phyloP scores from a whole-genome alignment of 768 basidiomycete genomes.

The Lactarius hengduanensis region DNA sequence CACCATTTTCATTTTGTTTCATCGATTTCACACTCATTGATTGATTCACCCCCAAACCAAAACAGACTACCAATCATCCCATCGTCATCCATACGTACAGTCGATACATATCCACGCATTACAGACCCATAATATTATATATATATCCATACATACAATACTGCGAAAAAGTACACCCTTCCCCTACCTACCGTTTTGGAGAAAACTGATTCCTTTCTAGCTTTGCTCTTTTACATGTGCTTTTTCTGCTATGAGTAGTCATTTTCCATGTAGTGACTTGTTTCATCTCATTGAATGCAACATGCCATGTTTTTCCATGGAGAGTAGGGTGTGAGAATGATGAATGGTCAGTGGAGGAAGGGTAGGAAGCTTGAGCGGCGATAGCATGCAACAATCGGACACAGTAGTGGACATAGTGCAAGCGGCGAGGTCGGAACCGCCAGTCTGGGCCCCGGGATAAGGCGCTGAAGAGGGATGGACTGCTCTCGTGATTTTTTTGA shows the following conservation, averaged over 20 bases:
- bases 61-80: background rate
- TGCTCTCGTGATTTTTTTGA: conserved; percentile 1
- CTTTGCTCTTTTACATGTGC: background rate
- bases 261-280: conserved; percentile 3
- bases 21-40: conserved; percentile 5
- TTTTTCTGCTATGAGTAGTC: background rate
- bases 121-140: background rate
- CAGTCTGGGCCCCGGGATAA: background rate
- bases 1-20: conserved; percentile 2
- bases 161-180: background rate
- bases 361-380: background rate
- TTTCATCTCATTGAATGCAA: background rate
- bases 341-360: background rate
- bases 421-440: background rate
- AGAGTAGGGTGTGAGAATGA: background rate
- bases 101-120: conserved; percentile 1
- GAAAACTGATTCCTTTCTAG: conserved; percentile 1
- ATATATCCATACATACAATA: conserved; percentile 3
- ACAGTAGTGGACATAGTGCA: background rate
- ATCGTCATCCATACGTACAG: background rate
- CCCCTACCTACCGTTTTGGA: background rate
- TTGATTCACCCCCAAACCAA: background rate
- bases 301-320: background rate
- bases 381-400: background rate
- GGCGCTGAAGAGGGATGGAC: background rate